phyloP scores from a whole-genome alignment of 352 stramenopile species.

The Pythium monospermum region DNA sequence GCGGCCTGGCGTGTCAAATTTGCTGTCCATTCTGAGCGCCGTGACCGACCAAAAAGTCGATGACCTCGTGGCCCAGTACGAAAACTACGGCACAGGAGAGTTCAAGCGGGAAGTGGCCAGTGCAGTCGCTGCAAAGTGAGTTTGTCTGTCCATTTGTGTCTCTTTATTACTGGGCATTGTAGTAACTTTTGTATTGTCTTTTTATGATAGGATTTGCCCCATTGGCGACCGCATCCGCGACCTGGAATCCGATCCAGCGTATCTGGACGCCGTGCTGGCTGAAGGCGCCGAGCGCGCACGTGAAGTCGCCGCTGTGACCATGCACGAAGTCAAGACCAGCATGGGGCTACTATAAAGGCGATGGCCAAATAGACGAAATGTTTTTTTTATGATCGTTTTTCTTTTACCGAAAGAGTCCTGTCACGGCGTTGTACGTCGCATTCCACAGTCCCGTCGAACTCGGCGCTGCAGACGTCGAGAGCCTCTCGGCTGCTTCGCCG shows the following conservation, averaged over 20 bases:
- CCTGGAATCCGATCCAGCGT: conserved; percentile 88
- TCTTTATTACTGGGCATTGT: conserved; percentile 1
- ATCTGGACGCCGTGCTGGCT: conserved; percentile 86
- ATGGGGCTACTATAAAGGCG: too few relatives aligned
- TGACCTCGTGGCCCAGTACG: conserved; percentile 64
- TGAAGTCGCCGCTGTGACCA: conserved; percentile 57
- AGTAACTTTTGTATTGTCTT: conserved; percentile 6
- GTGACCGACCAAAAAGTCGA: conserved; percentile 74
- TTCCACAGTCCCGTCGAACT: not conserved
- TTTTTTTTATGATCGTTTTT: not conserved
- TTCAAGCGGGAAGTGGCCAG: conserved; percentile 96
- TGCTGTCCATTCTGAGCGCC: conserved; percentile 89
- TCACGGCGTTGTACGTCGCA: not conserved
- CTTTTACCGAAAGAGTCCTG: not conserved
- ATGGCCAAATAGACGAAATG: conserved; percentile 12
- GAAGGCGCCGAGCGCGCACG: conserved; percentile 72
- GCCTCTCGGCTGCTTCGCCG: not conserved
- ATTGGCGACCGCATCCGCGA: conserved; percentile 93
- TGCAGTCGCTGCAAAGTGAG: conserved; percentile 92
- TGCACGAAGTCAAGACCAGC: conserved; percentile 69
- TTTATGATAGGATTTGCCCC: conserved; percentile 73
- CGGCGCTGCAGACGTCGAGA: not conserved
- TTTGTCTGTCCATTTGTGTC: conserved; percentile 2
- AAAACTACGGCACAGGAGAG: conserved; percentile 62
- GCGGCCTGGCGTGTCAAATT: conserved; percentile 93